phyloP scores from a whole-genome alignment of 176 grass and related monocot species.

The Rhynchospora tenuis region DNA sequence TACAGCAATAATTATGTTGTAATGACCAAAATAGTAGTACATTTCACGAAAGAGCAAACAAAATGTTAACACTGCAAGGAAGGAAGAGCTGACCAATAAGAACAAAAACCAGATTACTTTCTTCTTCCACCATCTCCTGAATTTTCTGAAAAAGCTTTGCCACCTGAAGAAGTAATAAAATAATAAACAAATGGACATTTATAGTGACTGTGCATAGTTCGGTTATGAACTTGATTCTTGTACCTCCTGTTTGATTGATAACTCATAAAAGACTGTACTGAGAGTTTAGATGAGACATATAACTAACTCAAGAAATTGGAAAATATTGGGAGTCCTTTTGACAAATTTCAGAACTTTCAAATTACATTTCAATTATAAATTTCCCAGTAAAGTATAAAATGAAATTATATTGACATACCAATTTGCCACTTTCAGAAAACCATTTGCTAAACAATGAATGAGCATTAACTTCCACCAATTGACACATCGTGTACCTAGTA shows the following conservation, averaged over 20 bases:
- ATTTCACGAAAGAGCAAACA: background rate
- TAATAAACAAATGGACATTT: background rate
- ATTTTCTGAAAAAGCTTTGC: constrained; percentile 99
- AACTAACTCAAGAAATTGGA: background rate
- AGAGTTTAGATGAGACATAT: background rate
- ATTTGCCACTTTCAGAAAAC: constrained; percentile 99
- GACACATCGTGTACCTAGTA: constrained; percentile 81
- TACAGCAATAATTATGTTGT: background rate
- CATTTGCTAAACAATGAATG: constrained; percentile 99
- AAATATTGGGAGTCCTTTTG: too few relatives aligned
- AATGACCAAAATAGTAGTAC: background rate
- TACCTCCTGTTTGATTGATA: background rate
- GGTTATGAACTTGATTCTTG: background rate
- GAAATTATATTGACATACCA: constrained; percentile 54
- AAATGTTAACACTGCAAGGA: background rate
- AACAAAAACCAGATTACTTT: constrained; percentile 90
- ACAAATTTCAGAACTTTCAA: background rate
- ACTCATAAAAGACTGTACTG: background rate
- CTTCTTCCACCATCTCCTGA: constrained; percentile 99
- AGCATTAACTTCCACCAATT: constrained; percentile 96
- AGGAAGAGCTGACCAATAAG: constrained; percentile 67
- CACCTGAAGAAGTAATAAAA: constrained; percentile 45
- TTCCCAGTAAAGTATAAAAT: background rate
- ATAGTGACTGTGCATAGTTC: background rate
- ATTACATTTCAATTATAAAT: background rate